A percentile compares a stretch with the other conserved stretches of the same genome.
Evolutionary conservation across 164 flowering plant species (phyloP).

Genomic region (Berberis vulgaris): DNA sequence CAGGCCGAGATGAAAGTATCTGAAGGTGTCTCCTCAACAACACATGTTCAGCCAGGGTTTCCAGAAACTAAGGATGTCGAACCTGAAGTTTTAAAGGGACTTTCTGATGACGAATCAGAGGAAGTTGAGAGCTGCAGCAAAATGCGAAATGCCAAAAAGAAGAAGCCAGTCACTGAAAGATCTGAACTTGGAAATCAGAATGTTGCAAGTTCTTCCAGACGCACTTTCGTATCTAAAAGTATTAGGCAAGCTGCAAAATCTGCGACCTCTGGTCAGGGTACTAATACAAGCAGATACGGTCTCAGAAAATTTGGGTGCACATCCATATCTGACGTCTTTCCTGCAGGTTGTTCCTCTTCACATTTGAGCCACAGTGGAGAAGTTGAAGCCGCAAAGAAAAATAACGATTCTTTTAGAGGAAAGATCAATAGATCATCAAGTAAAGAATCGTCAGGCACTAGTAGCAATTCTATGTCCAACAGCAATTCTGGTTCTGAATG

Average conservation of each 20-base stretch:
- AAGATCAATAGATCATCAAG: too few relatives aligned
- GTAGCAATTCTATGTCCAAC: too few relatives aligned
- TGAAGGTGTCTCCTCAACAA: conserved; percentile 18
- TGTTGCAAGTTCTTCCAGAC: conserved; percentile 18
- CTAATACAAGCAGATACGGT: conserved; percentile 4
- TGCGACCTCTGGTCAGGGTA: conserved; percentile 9
- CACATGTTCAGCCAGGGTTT: conserved; percentile 14
- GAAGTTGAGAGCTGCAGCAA: conserved; percentile 31
- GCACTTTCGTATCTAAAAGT: conserved; percentile 25
- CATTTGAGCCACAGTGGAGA: conserved; percentile 27
- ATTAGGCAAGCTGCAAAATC: conserved; percentile 14
- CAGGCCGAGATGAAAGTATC: conserved; percentile 28
- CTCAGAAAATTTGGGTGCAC: conserved; percentile 44
- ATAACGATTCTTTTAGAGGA: too few relatives aligned
- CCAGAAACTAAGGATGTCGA: conserved; percentile 17
- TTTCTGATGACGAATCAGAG: conserved; percentile 10
- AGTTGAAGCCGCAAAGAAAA: conserved; percentile 26
- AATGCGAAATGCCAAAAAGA: conserved; percentile 24
- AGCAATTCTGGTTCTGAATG: conserved; percentile 18
- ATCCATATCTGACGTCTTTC: conserved; percentile 43
- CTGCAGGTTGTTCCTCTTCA: conserved; percentile 37
- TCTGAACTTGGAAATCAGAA: conserved; percentile 22
- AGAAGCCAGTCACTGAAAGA: conserved; percentile 18
- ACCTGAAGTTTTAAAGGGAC: conserved; percentile 11
- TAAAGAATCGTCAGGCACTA: too few relatives aligned